Evolutionary conservation across 805 yeast species (phyloP).

Genomic region (Ogataea parapolymorpha): DNA sequence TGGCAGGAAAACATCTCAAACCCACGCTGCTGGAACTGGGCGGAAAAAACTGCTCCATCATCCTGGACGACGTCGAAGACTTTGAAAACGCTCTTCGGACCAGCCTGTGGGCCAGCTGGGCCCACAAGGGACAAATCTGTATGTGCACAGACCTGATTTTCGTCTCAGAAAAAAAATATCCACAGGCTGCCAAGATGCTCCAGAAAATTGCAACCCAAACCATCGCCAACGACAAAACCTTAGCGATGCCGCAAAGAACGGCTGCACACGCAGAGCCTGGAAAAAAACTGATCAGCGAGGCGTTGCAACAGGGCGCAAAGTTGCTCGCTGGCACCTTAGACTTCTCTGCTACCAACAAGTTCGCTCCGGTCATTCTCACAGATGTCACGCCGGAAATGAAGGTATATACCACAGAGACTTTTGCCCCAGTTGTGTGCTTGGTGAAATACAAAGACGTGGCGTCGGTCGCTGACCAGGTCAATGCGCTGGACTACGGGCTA

Average conservation of each 20-base stretch:
- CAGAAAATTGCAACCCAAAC: constrained; percentile 9
- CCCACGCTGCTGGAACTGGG: constrained; percentile 45
- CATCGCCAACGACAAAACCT: constrained; percentile 15
- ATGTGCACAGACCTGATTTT: constrained; percentile 42
- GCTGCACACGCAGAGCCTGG: constrained; percentile 24
- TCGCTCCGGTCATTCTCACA: constrained; percentile 34
- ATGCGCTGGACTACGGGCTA: constrained; percentile 35
- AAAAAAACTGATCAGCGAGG: constrained; percentile 33
- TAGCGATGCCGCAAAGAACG: constrained; percentile 32
- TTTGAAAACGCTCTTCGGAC: constrained; percentile 31
- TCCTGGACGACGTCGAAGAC: constrained; percentile 34
- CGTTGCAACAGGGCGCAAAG: constrained; percentile 37
- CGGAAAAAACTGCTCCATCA: constrained; percentile 40
- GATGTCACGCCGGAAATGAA: constrained; percentile 32
- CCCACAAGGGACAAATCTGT: constrained; percentile 47
- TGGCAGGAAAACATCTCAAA: constrained; percentile 37
- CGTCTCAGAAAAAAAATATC: constrained; percentile 36
- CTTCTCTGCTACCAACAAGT: neutral
- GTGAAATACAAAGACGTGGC: constrained; percentile 25
- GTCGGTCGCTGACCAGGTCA: constrained; percentile 25
- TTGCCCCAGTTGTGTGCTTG: constrained; percentile 42
- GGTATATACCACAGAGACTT: constrained; percentile 34
- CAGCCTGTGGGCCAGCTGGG: constrained; percentile 37
- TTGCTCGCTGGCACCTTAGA: constrained; percentile 21
- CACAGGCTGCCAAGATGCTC: constrained; percentile 27